Evolutionary conservation across 2,329 filamentous ascomycete species (phyloP).

Genomic region (Alternaria sp.): DNA sequence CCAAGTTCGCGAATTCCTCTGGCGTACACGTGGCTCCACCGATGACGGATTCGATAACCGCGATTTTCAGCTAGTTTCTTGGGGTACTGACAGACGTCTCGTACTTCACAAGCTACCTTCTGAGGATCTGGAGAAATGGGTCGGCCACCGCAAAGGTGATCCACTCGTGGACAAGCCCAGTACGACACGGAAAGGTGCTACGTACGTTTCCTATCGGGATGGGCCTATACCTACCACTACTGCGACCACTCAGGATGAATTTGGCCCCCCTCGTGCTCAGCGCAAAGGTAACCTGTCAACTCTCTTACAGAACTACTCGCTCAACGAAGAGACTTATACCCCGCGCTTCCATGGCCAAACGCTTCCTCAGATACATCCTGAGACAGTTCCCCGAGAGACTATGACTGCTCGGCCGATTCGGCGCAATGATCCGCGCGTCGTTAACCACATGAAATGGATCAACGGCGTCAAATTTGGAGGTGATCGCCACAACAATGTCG

Average conservation of each 20-base stretch:
- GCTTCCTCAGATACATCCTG: conserved; percentile 13
- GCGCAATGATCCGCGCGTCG: conserved; percentile 59
- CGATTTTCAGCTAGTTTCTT: conserved; percentile 92
- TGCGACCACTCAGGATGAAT: conserved; percentile 26
- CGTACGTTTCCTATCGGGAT: conserved; percentile 85
- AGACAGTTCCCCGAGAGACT: conserved; percentile 45
- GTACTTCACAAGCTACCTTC: conserved; percentile 78
- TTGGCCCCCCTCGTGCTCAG: conserved; percentile 29
- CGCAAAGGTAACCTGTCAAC: conserved; percentile 39
- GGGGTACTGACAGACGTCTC: conserved; percentile 87
- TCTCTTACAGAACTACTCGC: conserved; percentile 34
- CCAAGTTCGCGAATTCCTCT: conserved; percentile 89
- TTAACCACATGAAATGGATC: conserved; percentile 71
- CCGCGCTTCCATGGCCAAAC: conserved; percentile 17
- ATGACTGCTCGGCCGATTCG: conserved; percentile 62
- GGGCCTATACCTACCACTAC: conserved; percentile 33
- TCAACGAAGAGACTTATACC: conserved; percentile 23
- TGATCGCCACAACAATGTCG: conserved; percentile 44
- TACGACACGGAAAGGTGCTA: conserved; percentile 82
- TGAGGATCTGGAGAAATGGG: conserved; percentile 67
- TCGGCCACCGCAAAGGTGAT: conserved; percentile 77
- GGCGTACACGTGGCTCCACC: conserved; percentile 76
- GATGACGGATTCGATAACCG: conserved; percentile 78
- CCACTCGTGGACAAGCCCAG: conserved; percentile 71
- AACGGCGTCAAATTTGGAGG: conserved; percentile 68